Evolutionary conservation across 108 stramenopile species (phyloP), one percentile per base, ranked within the genome.

Genomic region (Pseudonitzschia delicatissima): DNA sequence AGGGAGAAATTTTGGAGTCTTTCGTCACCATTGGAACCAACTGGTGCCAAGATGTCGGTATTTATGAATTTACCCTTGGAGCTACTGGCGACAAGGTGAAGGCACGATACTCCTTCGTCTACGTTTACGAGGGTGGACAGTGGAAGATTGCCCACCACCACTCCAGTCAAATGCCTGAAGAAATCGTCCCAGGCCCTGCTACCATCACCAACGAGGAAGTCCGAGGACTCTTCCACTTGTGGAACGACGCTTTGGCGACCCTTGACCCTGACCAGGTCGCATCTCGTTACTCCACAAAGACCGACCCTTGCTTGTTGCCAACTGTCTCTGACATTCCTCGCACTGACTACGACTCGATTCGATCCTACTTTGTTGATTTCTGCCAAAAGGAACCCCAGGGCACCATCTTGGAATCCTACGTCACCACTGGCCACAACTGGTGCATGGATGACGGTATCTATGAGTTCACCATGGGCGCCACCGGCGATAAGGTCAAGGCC

Each of bases 131-230:
- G 53, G 72, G 50, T n/a, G 72, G 64, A 1, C 52, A 74, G n/a
- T 81, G 80, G 80, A 81, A 81, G 69, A 81, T 81, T 35, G 45
- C 64, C 6, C 80, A 81, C 63, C 80, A 81, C 49, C 80, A 81
- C 62, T 81, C 80, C 25, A 58, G 39, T 20, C 52, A 29, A 21
- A 72, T 72, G 71, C 71, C 71, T 5, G 71, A 72, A 36, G 62
- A 25, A 62, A 68, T 29, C 53, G 63, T 35, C 67, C 74, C 39
- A 37, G 69, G 25, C 45, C 44, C 34, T 50, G 47, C 47, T 18
- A 23, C 47, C 57, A 78, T 78, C 57, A 72, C 61, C 34, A 73
- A 81, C 37, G 74, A 69, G 23, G 71, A 81, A 66, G 77, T 78
- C 17, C 55, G 55, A 12, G 62, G 55, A 18, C 59, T 84, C 26